Evolutionary conservation across 148 eudicot species (phyloP).

Genomic region (Rhododendron kiyosumense): DNA sequence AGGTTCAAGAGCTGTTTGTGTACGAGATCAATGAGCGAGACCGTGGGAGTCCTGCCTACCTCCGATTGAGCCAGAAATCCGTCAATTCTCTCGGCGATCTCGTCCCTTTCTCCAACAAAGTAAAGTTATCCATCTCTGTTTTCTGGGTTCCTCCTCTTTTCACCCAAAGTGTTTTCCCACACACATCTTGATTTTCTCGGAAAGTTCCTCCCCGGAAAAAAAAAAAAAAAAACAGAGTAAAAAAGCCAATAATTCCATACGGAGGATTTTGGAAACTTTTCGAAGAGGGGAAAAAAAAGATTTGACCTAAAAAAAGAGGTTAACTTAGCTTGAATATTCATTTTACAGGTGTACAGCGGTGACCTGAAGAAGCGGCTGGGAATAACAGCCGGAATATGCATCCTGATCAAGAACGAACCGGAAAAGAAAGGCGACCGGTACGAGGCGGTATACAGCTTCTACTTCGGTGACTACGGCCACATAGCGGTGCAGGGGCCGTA

Average conservation of each 20-base stretch:
- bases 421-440: conserved; percentile 64
- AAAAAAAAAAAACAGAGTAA: too few species aligned
- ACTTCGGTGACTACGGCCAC: conserved; percentile 72
- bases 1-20: conserved; percentile 56
- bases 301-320: neutral
- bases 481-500: conserved; percentile 55
- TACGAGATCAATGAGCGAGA: conserved; percentile 74
- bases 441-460: conserved; percentile 58
- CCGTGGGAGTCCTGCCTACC: conserved; percentile 65
- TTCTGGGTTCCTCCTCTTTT: neutral
- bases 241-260: too few species aligned
- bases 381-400: conserved; percentile 67
- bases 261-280: too few species aligned
- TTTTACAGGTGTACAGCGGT: conserved; percentile 25
- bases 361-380: conserved; percentile 71
- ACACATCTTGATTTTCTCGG: too few species aligned
- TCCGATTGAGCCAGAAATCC: conserved; percentile 45
- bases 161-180: neutral
- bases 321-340: neutral
- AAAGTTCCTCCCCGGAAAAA: too few species aligned
- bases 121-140: conserved; percentile 9
- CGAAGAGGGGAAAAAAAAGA: too few species aligned
- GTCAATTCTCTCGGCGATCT: conserved; percentile 63
- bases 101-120: conserved; percentile 65
- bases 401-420: conserved; percentile 44